phyloP scores from a whole-genome alignment of 2,329 filamentous ascomycete genomes.

The Trichothecium roseum region DNA sequence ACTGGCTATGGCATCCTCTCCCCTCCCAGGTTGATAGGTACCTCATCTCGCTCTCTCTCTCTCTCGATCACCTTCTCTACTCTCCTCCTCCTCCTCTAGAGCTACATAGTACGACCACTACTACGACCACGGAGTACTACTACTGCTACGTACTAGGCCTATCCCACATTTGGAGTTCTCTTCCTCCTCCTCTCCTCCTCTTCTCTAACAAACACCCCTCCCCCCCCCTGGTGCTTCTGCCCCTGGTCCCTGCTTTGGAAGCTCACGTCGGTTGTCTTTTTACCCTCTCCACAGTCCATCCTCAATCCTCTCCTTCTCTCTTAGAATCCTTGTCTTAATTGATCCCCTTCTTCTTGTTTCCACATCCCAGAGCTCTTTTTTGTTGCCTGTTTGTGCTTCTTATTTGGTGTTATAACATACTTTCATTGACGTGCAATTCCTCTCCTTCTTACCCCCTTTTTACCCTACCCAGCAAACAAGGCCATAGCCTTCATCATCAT shows the following conservation, averaged over 20 bases:
- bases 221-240: background rate
- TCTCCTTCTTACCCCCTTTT: too few species aligned
- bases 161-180: background rate
- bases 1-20: too few species aligned
- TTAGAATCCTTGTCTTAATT: background rate
- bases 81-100: background rate
- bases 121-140: background rate
- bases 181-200: constrained; percentile 2
- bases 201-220: background rate
- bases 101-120: too few species aligned
- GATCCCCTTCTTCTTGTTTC: constrained; percentile 1
- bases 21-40: too few species aligned
- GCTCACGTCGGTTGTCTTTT: background rate
- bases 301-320: background rate
- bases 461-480: too few species aligned
- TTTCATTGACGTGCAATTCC: too few species aligned
- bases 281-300: background rate
- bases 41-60: too few species aligned
- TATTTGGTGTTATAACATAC: too few species aligned
- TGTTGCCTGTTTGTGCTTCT: constrained; percentile 1
- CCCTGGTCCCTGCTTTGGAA: background rate
- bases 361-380: constrained; percentile 1
- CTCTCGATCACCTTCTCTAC: background rate
- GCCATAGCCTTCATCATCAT: too few species aligned
- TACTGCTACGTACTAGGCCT: background rate